A percentile compares a stretch with the other conserved stretches of the same genome.
Conservation (phyloP, 108 stramenopile species). For the Conticribra guillardii region DNA sequence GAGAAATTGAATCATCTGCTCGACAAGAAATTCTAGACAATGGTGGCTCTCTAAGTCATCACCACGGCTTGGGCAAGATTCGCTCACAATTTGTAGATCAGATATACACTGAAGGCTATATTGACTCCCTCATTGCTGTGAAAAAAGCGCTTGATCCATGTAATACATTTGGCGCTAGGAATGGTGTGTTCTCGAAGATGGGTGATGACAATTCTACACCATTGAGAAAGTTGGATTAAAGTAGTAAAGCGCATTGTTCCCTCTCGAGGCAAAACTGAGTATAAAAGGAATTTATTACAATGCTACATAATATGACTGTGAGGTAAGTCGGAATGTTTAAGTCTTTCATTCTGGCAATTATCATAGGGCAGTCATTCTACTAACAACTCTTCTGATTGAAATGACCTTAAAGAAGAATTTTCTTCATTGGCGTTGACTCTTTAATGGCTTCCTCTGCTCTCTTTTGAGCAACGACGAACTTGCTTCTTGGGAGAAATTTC, state of each 20-base stretch:
- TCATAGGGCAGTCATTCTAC: too few species aligned
- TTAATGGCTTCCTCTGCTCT: too few species aligned
- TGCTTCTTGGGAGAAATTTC: conserved; percentile 21
- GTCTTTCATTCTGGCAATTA: background rate
- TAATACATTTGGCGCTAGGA: conserved; percentile 84
- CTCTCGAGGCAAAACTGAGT: background rate
- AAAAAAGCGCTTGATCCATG: conserved; percentile 72
- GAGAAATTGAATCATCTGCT: conserved; percentile 83
- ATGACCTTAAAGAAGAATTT: too few species aligned
- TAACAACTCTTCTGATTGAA: too few species aligned
- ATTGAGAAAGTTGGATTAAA: too few species aligned
- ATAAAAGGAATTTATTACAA: background rate
- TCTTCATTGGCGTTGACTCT: too few species aligned
- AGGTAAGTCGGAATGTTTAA: background rate
- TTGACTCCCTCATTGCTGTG: conserved; percentile 42
- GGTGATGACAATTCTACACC: too few species aligned
- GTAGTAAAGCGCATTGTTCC: too few species aligned
- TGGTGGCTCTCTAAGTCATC: conserved; percentile 93
- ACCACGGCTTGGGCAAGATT: conserved; percentile 94
- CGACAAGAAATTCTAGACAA: conserved; percentile 81
- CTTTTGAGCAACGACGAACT: conserved; percentile 15
- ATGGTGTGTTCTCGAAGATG: conserved; percentile 64
- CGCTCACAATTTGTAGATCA: conserved; percentile 64
- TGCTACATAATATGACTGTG: background rate
- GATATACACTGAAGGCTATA: conserved; percentile 55